Conservation (phyloP, 371 early-diverging fungal genomes). For the Mortierella sp. region DNA sequence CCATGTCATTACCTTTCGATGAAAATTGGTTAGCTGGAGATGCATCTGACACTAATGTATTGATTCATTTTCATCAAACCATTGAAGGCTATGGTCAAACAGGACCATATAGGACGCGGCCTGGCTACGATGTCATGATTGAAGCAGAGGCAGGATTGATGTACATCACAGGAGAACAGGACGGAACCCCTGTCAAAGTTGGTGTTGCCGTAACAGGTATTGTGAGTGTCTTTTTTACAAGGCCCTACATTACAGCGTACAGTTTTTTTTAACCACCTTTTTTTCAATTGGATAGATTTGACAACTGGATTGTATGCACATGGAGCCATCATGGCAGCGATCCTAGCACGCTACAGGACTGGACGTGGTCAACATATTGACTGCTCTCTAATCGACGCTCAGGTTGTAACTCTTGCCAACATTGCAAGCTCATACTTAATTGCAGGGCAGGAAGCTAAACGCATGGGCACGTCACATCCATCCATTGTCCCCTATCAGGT, state of each 20-base stretch:
- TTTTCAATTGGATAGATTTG: conserved; percentile 62
- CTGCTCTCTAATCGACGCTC: conserved; percentile 85
- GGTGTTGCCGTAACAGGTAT: conserved; percentile 96
- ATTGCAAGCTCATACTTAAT: conserved; percentile 89
- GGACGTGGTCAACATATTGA: conserved; percentile 88
- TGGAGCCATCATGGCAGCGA: conserved; percentile 90
- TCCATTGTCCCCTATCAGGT: conserved; percentile 95
- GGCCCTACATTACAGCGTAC: no score
- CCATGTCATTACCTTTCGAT: neutral
- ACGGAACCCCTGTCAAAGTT: conserved; percentile 90
- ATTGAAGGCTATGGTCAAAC: conserved; percentile 78
- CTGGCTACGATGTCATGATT: conserved; percentile 96
- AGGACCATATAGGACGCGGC: conserved; percentile 84
- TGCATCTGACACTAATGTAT: neutral
- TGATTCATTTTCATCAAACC: neutral
- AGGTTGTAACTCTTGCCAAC: conserved; percentile 90
- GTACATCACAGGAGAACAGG: conserved; percentile 93
- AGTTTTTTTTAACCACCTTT: no score
- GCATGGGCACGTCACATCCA: conserved; percentile 91
- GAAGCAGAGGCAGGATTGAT: conserved; percentile 94
- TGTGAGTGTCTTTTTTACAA: neutral
- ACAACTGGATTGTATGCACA: conserved; percentile 90
- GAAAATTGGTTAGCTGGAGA: neutral
- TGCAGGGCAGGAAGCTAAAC: conserved; percentile 80
- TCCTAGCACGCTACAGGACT: conserved; percentile 76